These are phyloP conservation scores for Fusarium heterosporum DNA, from an alignment of 2,329 filamentous ascomycete species.

Conservation along the genomic window DNA sequence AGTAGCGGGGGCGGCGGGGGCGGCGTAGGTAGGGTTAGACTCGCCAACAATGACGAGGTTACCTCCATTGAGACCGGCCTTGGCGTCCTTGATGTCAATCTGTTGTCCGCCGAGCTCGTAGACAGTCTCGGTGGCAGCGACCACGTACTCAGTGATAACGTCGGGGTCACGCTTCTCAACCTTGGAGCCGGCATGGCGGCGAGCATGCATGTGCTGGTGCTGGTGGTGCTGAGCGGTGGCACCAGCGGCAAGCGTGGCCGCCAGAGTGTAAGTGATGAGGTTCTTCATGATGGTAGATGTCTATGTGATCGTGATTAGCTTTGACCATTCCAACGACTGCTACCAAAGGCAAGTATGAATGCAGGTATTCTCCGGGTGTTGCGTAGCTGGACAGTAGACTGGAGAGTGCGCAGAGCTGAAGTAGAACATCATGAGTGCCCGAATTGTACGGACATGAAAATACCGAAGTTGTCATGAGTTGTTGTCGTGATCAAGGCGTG, in stretches of 20 bases:
- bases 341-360: background rate
- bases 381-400: background rate
- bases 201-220: conserved; percentile 70
- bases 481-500: background rate
- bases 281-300: conserved; percentile 60
- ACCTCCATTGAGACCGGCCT: conserved; percentile 77
- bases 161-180: conserved; percentile 61
- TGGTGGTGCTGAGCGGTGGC: conserved; percentile 70
- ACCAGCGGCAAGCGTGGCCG: conserved; percentile 64
- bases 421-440: background rate
- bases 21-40: conserved; percentile 63
- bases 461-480: background rate
- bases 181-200: conserved; percentile 61
- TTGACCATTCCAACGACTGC: conserved; percentile 11
- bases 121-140: conserved; percentile 72
- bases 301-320: conserved; percentile 37
- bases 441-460: background rate
- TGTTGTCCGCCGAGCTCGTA: conserved; percentile 77
- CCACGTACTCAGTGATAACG: conserved; percentile 65
- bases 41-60: conserved; percentile 75
- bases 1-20: conserved; percentile 56
- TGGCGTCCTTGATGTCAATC: conserved; percentile 73
- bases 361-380: background rate
- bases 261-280: conserved; percentile 61
- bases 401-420: background rate